phyloP scores from a whole-genome alignment of 495 filamentous ascomycete species.

The Choiromyces venosus region DNA sequence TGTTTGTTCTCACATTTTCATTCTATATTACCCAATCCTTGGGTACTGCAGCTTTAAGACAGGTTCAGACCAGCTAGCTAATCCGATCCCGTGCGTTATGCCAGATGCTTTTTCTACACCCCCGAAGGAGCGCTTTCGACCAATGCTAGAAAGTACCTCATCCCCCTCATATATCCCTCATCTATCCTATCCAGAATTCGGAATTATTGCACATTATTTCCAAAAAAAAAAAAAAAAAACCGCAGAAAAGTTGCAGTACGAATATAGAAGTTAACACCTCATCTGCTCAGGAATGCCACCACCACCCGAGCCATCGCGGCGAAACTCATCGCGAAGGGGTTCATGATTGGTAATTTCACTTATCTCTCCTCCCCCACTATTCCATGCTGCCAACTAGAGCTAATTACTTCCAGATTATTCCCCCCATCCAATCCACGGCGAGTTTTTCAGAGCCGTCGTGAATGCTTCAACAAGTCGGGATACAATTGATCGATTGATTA shows the following conservation, averaged over 20 bases:
- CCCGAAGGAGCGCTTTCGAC: slow-evolving; percentile 52
- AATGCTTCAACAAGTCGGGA: slow-evolving; percentile 65
- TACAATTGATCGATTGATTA: slow-evolving; percentile 72
- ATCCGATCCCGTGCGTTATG: slow-evolving; percentile 12
- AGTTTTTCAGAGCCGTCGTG: slow-evolving; percentile 84
- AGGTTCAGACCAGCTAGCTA: slow-evolving; percentile 12
- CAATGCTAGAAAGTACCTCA: slow-evolving; percentile 46
- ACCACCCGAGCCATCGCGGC: slow-evolving; percentile 64
- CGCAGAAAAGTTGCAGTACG: slow-evolving; percentile 18
- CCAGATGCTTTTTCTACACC: slow-evolving; percentile 75
- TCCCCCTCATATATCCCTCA: background rate
- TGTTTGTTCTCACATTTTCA: slow-evolving; percentile 43
- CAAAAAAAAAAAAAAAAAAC: slow-evolving; percentile 7
- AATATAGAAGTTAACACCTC: slow-evolving; percentile 12
- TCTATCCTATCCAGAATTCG: background rate
- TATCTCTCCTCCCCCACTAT: slow-evolving; percentile 3
- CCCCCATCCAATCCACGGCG: slow-evolving; percentile 65
- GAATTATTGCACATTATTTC: slow-evolving; percentile 17
- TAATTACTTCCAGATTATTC: slow-evolving; percentile 61
- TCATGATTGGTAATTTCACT: slow-evolving; percentile 60
- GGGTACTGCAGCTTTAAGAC: background rate
- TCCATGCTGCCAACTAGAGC: background rate
- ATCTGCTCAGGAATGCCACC: slow-evolving; percentile 53
- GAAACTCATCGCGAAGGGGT: slow-evolving; percentile 64
- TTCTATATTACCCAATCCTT: background rate